Evolutionary conservation across 108 stramenopile genomes (phyloP).

Genomic region (Licmophora abbreviata): DNA sequence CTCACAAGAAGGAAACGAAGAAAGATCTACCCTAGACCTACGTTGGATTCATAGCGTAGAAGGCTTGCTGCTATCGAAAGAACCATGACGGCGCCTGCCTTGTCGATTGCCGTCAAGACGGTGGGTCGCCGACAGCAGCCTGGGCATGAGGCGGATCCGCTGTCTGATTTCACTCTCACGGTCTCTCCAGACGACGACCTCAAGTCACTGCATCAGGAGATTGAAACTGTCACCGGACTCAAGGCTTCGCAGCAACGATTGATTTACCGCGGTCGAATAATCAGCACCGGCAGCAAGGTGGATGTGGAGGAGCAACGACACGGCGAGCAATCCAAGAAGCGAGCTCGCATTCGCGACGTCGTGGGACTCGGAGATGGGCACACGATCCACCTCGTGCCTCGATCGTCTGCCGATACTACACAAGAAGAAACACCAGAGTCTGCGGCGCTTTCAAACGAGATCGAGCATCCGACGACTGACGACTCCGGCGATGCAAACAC

Average conservation of each 20-base stretch:
- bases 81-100: no score
- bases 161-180: constrained; percentile 30
- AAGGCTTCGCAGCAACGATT: constrained; percentile 56
- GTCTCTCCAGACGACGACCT: constrained; percentile 62
- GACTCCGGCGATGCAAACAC: not conserved
- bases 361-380: constrained; percentile 71
- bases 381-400: constrained; percentile 80
- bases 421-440: constrained; percentile 2
- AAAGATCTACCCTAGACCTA: no score
- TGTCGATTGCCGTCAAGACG: constrained; percentile 50
- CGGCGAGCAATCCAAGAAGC: constrained; percentile 10
- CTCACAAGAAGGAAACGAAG: no score
- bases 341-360: constrained; percentile 75
- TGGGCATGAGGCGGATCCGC: constrained; percentile 2
- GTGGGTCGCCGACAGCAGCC: no score
- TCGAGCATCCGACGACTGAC: not conserved
- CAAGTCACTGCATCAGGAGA: constrained; percentile 30
- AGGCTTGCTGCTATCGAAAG: no score
- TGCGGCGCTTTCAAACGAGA: not conserved
- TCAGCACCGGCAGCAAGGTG: constrained; percentile 10
- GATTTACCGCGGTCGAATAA: constrained; percentile 79
- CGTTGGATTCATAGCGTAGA: no score
- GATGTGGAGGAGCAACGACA: constrained; percentile 2
- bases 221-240: constrained; percentile 64
- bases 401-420: constrained; percentile 1